Evolutionary conservation across 2,329 filamentous ascomycete genomes (phyloP).

Genomic region (Hypomyces perniciosus): DNA sequence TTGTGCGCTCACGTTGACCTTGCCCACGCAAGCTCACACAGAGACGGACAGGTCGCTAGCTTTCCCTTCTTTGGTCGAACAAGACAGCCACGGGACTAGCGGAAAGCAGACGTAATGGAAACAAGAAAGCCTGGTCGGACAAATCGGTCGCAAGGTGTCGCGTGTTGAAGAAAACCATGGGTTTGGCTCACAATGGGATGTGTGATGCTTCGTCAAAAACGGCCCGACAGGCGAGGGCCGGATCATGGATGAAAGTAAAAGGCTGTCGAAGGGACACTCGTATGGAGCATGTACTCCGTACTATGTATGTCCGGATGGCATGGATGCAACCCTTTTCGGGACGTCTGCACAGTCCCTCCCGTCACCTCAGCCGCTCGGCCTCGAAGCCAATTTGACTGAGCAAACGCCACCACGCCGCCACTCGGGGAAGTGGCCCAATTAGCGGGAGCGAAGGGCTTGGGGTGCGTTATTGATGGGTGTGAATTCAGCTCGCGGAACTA

Average conservation of each 20-base stretch:
- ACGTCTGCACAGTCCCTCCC: neutral
- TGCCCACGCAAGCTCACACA: too few relatives aligned
- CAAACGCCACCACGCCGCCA: conserved; percentile 13
- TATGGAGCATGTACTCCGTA: neutral
- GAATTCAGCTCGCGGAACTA: conserved; percentile 9
- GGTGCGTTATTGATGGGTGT: conserved; percentile 10
- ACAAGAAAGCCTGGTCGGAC: too few relatives aligned
- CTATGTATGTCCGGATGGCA: neutral
- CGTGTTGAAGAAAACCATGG: too few relatives aligned
- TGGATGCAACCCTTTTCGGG: conserved; percentile 5
- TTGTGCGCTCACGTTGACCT: too few relatives aligned
- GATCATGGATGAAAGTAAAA: neutral
- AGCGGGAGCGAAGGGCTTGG: conserved; percentile 8
- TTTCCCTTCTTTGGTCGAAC: too few relatives aligned
- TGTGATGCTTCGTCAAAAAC: neutral
- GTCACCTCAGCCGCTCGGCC: neutral
- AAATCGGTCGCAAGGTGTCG: too few relatives aligned
- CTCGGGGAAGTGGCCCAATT: conserved; percentile 6
- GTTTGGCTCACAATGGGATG: neutral
- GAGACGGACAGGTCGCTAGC: too few relatives aligned
- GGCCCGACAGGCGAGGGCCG: neutral
- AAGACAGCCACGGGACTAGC: too few relatives aligned
- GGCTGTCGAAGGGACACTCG: neutral
- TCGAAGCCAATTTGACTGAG: conserved; percentile 9
- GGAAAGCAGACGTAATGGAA: too few relatives aligned